A percentile compares a stretch with the other conserved stretches of the same genome.
phyloP scores from a whole-genome alignment of 164 flowering plant species.

The Tinospora cordifolia region DNA sequence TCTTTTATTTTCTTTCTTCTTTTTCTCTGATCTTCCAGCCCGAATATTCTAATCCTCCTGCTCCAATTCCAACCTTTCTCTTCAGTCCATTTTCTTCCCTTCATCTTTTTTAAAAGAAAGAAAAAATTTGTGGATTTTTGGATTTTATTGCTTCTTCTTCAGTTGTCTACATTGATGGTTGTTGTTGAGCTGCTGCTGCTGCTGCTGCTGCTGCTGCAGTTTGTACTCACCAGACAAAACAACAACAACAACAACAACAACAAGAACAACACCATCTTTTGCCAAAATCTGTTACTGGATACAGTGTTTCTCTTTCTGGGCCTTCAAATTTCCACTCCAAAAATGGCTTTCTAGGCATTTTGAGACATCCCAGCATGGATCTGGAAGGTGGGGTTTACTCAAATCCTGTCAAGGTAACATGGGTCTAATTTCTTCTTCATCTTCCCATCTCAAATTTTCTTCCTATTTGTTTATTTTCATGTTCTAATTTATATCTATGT shows the following conservation, averaged over 20 bases:
- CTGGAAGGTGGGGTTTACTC: conserved; percentile 35
- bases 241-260: no score
- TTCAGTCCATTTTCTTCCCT: background rate
- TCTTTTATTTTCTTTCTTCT: no score
- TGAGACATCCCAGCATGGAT: conserved; percentile 46
- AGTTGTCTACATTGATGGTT: background rate
- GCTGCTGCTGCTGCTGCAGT: no score
- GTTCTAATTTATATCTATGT: background rate
- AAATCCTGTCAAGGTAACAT: conserved; percentile 47
- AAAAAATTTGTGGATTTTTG: background rate
- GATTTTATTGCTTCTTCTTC: conserved; percentile 9
- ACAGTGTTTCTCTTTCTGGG: background rate
- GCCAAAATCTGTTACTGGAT: background rate
- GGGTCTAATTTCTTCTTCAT: conserved; percentile 3
- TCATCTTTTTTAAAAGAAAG: background rate
- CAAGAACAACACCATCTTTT: no score
- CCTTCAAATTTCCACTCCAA: background rate
- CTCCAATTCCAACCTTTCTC: background rate
- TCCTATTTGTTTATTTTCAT: conserved; percentile 3
- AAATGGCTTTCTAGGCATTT: conserved; percentile 18
- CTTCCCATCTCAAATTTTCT: background rate
- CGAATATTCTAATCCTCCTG: background rate
- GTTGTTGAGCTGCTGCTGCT: no score
- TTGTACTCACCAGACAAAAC: no score
- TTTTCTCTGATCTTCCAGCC: background rate